Conservation (phyloP, 768 basidiomycete species). For the Russula compacta region DNA sequence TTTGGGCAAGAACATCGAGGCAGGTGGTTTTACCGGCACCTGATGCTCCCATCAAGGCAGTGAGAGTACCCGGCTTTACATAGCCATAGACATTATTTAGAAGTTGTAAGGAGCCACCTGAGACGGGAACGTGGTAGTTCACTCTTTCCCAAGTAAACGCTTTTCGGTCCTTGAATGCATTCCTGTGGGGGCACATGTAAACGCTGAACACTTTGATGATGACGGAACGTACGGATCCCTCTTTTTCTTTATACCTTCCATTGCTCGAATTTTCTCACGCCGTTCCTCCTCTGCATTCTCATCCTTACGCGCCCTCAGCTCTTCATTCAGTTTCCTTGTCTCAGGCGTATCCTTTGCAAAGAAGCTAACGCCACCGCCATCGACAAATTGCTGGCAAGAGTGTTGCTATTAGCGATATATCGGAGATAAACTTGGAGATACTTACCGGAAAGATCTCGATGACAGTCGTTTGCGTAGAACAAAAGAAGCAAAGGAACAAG, state of each 20-base stretch:
- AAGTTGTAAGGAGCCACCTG: conserved; percentile 49
- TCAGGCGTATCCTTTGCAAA: conserved; percentile 52
- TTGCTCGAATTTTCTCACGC: conserved; percentile 21
- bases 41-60: conserved; percentile 78
- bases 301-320: conserved; percentile 42
- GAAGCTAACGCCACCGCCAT: conserved; percentile 52
- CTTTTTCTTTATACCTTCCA: conserved; percentile 24
- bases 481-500: conserved; percentile 62
- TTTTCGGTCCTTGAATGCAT: conserved; percentile 30
- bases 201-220: too few relatives aligned
- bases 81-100: conserved; percentile 74
- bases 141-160: conserved; percentile 77
- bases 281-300: conserved; percentile 24
- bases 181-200: not conserved
- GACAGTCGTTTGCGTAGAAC: conserved; percentile 54
- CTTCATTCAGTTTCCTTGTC: conserved; percentile 44
- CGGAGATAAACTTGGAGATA: conserved; percentile 22
- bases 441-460: conserved; percentile 53
- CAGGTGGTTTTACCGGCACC: conserved; percentile 78
- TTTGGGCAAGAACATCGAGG: conserved; percentile 65
- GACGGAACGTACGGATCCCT: conserved; percentile 48
- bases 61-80: conserved; percentile 72
- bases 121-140: conserved; percentile 69
- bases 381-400: conserved; percentile 36
- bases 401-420: conserved; percentile 12